These are phyloP conservation scores for Suillus weaverae DNA, from an alignment of 768 basidiomycete species.

Conservation along the genomic window DNA sequence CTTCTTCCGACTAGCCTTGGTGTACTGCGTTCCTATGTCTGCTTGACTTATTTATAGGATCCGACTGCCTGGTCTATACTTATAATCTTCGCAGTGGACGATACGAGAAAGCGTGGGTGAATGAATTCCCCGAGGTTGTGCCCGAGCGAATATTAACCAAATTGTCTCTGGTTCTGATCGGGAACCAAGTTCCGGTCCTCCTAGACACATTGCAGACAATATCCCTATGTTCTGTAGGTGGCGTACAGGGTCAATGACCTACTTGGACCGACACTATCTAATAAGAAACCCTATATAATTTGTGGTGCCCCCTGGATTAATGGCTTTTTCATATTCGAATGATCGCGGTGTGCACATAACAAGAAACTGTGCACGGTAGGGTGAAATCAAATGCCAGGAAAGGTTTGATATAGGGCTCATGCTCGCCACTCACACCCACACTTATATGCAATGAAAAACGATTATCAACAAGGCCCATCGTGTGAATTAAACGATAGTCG, in stretches of 20 bases:
- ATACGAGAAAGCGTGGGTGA: constrained; percentile 27
- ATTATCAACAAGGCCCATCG: constrained; percentile 11
- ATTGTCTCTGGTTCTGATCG: constrained; percentile 28
- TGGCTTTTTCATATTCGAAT: background rate
- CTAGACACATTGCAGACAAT: background rate
- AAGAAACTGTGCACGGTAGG: background rate
- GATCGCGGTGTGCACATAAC: constrained; percentile 19
- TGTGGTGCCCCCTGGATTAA: background rate
- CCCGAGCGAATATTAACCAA: constrained; percentile 31
- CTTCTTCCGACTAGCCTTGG: background rate
- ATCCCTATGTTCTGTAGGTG: background rate
- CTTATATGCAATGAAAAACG: constrained; percentile 19
- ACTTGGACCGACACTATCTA: background rate
- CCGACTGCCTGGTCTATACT: background rate
- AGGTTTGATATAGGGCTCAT: constrained; percentile 3
- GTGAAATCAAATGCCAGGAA: background rate
- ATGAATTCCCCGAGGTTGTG: constrained; percentile 12
- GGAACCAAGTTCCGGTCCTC: constrained; percentile 11
- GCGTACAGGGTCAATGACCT: background rate
- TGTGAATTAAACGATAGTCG: constrained; percentile 20
- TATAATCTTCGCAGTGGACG: constrained; percentile 14
- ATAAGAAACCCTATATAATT: background rate
- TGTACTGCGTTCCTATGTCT: background rate
- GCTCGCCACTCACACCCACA: background rate
- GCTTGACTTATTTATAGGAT: background rate